Conservation (phyloP, 2,329 filamentous ascomycete genomes). For the Talaromyces pinophilus region DNA sequence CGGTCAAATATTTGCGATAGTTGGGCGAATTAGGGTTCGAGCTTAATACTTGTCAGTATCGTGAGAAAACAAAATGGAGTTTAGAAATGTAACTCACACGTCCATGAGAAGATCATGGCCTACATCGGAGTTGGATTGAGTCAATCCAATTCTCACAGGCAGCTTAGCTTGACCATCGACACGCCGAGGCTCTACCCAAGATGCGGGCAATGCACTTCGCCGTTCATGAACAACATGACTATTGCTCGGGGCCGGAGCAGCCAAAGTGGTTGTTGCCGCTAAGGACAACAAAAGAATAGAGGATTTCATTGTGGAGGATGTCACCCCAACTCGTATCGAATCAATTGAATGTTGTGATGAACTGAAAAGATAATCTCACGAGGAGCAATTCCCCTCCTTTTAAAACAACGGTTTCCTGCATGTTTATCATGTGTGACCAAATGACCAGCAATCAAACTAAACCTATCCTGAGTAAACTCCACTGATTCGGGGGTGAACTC, state of each 20-base stretch:
- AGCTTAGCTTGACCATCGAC: conserved; percentile 28
- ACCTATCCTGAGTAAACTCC: not conserved
- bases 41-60: conserved; percentile 25
- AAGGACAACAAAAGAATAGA: conserved; percentile 30
- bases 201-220: conserved; percentile 31
- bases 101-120: conserved; percentile 36
- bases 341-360: not conserved
- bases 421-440: not conserved
- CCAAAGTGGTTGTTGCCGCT: conserved; percentile 25
- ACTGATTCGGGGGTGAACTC: not conserved
- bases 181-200: conserved; percentile 33
- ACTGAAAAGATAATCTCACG: not conserved
- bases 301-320: conserved; percentile 28
- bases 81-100: conserved; percentile 28
- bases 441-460: not conserved
- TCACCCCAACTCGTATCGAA: not conserved
- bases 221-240: conserved; percentile 36
- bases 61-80: not conserved
- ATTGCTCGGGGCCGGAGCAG: conserved; percentile 28
- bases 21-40: conserved; percentile 40
- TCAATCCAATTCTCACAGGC: conserved; percentile 25
- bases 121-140: conserved; percentile 32
- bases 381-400: not conserved
- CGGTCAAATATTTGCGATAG: conserved; percentile 39
- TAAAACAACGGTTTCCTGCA: not conserved